Base-by-base conservation (phyloP, 2,329 filamentous ascomycete species). In the Penicillium sp. region DNA sequence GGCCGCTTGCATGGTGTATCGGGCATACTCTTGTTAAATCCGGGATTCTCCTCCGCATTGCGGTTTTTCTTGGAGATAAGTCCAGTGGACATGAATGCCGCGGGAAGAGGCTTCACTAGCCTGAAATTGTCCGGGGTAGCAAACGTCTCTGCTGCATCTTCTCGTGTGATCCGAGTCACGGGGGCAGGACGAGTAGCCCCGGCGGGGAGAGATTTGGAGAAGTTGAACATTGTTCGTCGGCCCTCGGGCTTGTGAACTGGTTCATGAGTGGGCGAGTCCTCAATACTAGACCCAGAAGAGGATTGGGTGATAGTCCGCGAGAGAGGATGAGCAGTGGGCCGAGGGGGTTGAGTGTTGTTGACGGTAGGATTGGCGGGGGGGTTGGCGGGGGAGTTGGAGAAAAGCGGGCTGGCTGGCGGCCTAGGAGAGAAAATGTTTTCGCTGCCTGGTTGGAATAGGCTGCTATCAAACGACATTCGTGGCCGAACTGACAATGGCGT, bases 1-100 rank as follows among this genome's bases (percentile, higher is more conserved):
- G 89, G 87, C 71, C 94, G 92, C 79, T 97, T 99, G 77, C 94
- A 97, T 1, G 94, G 94, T 1, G 94, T 99, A 71, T 97, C 94
- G 0, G 94, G 93, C 81, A 96, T 93, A 31, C 84, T 83, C 70
- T 88, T 86, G 74, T 82, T 83, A 29, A 77, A 77, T 25, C 78
- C 80, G 6, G 47, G 38, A 73, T 75, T 76, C 51, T 91, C 84
- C 65, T 97, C 91, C 0, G 88, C 84, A 72, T 90, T 88, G 57
- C 90, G 88, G 69, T 94, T 95, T 74, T 95, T 90, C 78, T 99
- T 99, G 12, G 94, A 97, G 54, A 99, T 89, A 29, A 99, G 80
- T 1, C 93, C 93, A 0, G 94, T 97, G 1, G 94, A 97, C 81
- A 91, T 92, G 76, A 97, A 97, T 7, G 92, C 92, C 41, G 89